These are phyloP conservation scores for Chlamydomonas asymmetrica DNA, from an alignment of 139 green algal species.

Conservation along the genomic window DNA sequence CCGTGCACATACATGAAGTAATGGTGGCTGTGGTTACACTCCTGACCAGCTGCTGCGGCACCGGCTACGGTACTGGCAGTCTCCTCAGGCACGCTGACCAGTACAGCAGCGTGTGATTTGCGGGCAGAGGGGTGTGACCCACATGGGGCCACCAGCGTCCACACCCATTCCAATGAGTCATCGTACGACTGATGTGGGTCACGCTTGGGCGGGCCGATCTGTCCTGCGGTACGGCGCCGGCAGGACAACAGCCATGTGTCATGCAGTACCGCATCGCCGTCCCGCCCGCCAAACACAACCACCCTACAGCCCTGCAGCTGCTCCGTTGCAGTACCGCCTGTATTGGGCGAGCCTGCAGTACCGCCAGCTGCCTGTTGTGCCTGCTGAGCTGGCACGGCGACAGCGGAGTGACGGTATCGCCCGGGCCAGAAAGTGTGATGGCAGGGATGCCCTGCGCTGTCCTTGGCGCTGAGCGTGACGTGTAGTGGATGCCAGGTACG, in stretches of 20 bases:
- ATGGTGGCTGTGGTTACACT: no score
- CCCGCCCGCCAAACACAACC: conserved; percentile 37
- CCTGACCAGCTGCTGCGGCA: not conserved
- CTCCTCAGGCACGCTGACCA: not conserved
- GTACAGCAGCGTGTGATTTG: conserved; percentile 43
- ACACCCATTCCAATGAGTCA: no score
- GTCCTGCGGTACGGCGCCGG: no score
- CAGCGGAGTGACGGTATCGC: conserved; percentile 39
- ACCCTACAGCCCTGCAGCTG: conserved; percentile 14
- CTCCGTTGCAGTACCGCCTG: not conserved
- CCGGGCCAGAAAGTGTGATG: no score
- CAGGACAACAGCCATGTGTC: conserved; percentile 41
- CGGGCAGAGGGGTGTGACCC: conserved; percentile 17
- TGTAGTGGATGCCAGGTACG: conserved; percentile 19
- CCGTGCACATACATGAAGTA: conserved; percentile 54
- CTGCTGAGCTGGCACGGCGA: conserved; percentile 2
- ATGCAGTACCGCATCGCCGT: conserved; percentile 7
- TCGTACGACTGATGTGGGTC: not conserved
- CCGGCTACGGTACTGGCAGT: not conserved
- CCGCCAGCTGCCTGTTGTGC: not conserved
- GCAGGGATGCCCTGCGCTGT: no score
- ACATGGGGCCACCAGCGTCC: conserved; percentile 13
- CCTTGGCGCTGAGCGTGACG: no score
- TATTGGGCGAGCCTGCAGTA: not conserved
- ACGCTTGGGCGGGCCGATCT: not conserved